Percentiles rank a stretch among this genome's conserved stretches.
Evolutionary conservation across 2,329 filamentous ascomycete species (phyloP).

Genomic region (Aureobasidium sp.): DNA sequence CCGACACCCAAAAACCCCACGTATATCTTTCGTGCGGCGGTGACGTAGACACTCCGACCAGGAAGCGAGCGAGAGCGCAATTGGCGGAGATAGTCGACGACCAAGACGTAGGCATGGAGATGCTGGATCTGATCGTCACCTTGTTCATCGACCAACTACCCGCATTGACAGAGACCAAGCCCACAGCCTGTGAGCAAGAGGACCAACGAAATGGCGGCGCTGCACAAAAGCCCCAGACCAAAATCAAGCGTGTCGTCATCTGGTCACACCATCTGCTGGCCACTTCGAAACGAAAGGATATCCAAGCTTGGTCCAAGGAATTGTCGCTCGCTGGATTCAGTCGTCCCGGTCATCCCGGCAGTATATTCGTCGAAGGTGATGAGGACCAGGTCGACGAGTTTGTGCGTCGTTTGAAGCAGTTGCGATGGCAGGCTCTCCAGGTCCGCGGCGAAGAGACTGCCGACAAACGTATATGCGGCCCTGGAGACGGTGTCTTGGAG

Average conservation of each 20-base stretch:
- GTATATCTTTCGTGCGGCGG: slow-evolving; percentile 17
- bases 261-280: slow-evolving; percentile 21
- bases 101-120: slow-evolving; percentile 14
- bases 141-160: slow-evolving; percentile 3
- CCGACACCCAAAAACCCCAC: slow-evolving; percentile 11
- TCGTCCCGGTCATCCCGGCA: slow-evolving; percentile 19
- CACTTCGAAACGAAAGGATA: slow-evolving; percentile 19
- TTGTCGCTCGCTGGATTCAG: slow-evolving; percentile 16
- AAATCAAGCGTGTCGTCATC: slow-evolving; percentile 18
- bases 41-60: slow-evolving; percentile 13
- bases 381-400: slow-evolving; percentile 18
- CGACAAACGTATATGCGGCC: slow-evolving; percentile 3
- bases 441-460: slow-evolving; percentile 17
- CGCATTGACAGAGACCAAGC: not conserved
- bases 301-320: slow-evolving; percentile 18
- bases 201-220: not conserved
- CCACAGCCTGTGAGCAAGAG: too few species aligned
- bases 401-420: slow-evolving; percentile 17
- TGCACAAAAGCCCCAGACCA: not conserved
- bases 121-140: slow-evolving; percentile 17
- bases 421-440: slow-evolving; percentile 20
- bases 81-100: slow-evolving; percentile 6
- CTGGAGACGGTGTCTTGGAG: slow-evolving; percentile 15
- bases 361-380: slow-evolving; percentile 18
- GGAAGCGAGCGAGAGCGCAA: slow-evolving; percentile 16